phyloP scores from a whole-genome alignment of 2,329 filamentous ascomycete genomes.

The Amphichorda felina region DNA sequence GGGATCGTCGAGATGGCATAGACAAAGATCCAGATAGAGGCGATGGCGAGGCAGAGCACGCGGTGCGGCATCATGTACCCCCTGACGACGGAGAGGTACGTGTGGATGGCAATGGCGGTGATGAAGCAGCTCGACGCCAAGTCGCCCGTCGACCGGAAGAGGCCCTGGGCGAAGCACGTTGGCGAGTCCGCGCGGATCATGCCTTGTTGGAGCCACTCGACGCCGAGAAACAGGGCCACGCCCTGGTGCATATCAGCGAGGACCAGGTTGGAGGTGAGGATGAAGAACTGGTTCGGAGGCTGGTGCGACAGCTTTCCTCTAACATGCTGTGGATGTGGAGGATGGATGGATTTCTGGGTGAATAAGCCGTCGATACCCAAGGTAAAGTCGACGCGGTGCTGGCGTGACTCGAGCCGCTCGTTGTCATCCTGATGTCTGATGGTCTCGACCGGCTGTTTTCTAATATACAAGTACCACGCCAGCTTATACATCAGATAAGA shows the following conservation, averaged over 20 bases:
- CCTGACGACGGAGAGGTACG: conserved; percentile 49
- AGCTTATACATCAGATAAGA: conserved; percentile 19
- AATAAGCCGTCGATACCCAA: conserved; percentile 23
- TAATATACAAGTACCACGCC: conserved; percentile 14
- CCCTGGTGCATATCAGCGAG: conserved; percentile 57
- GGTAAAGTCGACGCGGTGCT: conserved; percentile 18
- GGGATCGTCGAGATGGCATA: conserved; percentile 44
- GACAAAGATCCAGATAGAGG: conserved; percentile 44
- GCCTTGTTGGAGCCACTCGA: conserved; percentile 42
- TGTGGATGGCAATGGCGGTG: conserved; percentile 52
- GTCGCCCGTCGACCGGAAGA: conserved; percentile 56
- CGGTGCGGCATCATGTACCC: conserved; percentile 37
- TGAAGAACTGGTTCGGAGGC: conserved; percentile 52
- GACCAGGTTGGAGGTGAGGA: conserved; percentile 59
- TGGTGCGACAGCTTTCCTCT: conserved; percentile 12
- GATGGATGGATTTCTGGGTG: conserved; percentile 5
- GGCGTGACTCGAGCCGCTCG: conserved; percentile 6
- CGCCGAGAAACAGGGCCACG: conserved; percentile 50
- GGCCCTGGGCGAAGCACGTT: conserved; percentile 53
- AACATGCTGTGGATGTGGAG: conserved; percentile 1
- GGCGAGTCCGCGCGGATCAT: conserved; percentile 38
- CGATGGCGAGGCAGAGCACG: conserved; percentile 36
- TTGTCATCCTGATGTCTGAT: not conserved
- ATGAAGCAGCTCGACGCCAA: conserved; percentile 57
- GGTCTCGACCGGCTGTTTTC: not conserved